A percentile compares a stretch with the other conserved stretches of the same genome.
Conservation (phyloP, 129 eudicot genomes). For the Mikania micrantha region DNA sequence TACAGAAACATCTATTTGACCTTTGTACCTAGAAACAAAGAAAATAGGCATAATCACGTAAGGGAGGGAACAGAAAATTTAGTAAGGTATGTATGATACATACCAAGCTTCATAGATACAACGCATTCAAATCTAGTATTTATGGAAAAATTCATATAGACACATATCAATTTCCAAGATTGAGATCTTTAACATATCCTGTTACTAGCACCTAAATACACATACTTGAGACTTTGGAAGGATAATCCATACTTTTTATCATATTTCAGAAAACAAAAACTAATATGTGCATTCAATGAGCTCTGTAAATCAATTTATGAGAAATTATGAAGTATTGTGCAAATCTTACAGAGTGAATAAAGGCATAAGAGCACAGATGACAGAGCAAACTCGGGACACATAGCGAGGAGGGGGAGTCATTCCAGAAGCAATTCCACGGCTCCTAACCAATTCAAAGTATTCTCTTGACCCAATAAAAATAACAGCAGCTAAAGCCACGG, state of each 20-base stretch:
- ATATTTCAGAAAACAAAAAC: background rate
- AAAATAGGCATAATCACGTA: slow-evolving; percentile 4
- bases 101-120: background rate
- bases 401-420: slow-evolving; percentile 98
- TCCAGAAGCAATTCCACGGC: slow-evolving; percentile 90
- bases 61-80: background rate
- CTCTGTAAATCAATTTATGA: background rate
- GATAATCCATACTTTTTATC: background rate
- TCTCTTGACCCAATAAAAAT: slow-evolving; percentile 80
- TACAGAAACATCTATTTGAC: slow-evolving; percentile 84
- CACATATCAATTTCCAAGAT: background rate
- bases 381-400: slow-evolving; percentile 85
- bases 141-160: background rate
- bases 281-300: background rate
- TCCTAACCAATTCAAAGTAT: slow-evolving; percentile 88
- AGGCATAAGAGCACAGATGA: slow-evolving; percentile 82
- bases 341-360: slow-evolving; percentile 74
- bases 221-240: background rate
- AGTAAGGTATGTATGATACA: background rate
- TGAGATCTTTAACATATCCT: background rate
- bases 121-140: background rate
- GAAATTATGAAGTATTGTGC: background rate
- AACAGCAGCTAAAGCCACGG: slow-evolving; percentile 69
- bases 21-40: slow-evolving; percentile 52
- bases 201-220: background rate